Conservation (phyloP, 495 filamentous ascomycete species). For the Choiromyces venosus region DNA sequence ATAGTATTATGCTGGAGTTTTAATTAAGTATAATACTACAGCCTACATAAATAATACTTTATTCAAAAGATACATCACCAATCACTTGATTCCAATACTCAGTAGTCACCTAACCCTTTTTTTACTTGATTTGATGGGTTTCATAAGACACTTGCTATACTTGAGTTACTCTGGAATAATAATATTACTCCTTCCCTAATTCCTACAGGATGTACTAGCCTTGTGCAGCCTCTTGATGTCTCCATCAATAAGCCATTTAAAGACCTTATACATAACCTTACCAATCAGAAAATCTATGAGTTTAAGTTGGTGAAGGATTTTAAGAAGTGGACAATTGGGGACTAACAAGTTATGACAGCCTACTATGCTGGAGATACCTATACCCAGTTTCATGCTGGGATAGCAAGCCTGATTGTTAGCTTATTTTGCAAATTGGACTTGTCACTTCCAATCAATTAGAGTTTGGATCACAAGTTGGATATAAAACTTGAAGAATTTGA, state of each 20-base stretch:
- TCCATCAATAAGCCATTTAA: conserved; percentile 8
- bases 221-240: conserved; percentile 6
- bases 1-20: conserved; percentile 3
- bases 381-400: conserved; percentile 6
- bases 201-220: conserved; percentile 2
- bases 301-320: too few relatives aligned
- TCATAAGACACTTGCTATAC: conserved; percentile 3
- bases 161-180: neutral
- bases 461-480: neutral
- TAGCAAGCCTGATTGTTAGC: neutral
- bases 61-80: neutral
- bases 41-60: conserved; percentile 9
- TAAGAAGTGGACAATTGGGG: too few relatives aligned
- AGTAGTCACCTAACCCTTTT: neutral
- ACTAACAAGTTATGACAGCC: too few relatives aligned
- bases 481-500: too few relatives aligned
- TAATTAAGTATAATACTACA: conserved; percentile 5
- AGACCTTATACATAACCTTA: neutral
- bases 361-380: neutral
- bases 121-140: neutral
- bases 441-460: neutral
- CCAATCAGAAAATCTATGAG: neutral
- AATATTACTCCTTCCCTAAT: conserved; percentile 8
- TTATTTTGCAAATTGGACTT: neutral
- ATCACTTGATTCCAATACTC: neutral